Base-by-base conservation (phyloP, 176 grass and related monocot species). In the Ensete glaucum region DNA sequence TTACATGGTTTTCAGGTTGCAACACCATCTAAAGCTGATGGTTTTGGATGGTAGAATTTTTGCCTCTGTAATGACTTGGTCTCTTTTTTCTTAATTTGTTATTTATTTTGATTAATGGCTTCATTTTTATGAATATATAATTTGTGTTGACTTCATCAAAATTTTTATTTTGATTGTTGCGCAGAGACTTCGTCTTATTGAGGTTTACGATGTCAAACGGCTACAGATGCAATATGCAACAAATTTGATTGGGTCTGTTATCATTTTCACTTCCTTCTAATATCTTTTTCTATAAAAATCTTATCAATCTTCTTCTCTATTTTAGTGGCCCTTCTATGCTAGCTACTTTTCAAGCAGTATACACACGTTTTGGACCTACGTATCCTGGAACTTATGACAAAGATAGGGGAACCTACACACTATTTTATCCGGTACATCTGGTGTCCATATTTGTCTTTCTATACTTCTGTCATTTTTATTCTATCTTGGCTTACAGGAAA, bases 381-480 rank as follows among this genome's bases (percentile, higher is more conserved):
- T 99, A 91, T 73, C 95, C 95, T 64, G 95, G 95, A 16, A 91
- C 90, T 70, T 94, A 91, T 81, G 95, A 99, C 63, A 89, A 85
- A 78, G 86, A 99, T 72, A 91, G 91, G 78, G 88, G 95, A 79
- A 89, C 93, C 73, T 99, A 99, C 84, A 99, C 88, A 25, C 65
- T 99, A 53, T 94, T 99, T 82, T 99, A 99, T 74, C 95, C 91
- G n/a, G 95, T 99, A 99, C n/a, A 85, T 79, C 71, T 77, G 23
- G 68, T 66, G 11, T 77, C 55, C 77, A 72, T 50, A 60, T 6
- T 50, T 50, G 64, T 74, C 2, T 11, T 73, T 23, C 26, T 22
- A 51, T 25, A 4, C 53, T 64, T 60, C 9, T 25, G 50, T 7
- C 9, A 51, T 56, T 2, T 52, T 79, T 16, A 24, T 9, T 71